A percentile compares a stretch with the other conserved stretches of the same genome.
phyloP scores from a whole-genome alignment of 2,329 filamentous ascomycete genomes.

The Paracoccidioides brasiliensis region DNA sequence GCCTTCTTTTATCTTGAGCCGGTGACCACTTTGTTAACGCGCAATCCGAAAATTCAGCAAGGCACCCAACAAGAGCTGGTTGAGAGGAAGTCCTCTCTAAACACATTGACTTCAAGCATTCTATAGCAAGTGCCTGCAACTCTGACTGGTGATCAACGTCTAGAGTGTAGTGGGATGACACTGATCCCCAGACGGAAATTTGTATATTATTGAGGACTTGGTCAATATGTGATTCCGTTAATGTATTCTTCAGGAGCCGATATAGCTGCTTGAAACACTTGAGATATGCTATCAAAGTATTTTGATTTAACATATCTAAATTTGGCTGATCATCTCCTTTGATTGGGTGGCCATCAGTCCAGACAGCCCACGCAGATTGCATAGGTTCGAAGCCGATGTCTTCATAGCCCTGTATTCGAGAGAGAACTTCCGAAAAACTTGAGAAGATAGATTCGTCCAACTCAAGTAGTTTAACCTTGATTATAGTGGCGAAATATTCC shows the following conservation, averaged over 20 bases:
- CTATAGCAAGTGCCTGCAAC: conserved; percentile 23
- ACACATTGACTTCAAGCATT: conserved; percentile 25
- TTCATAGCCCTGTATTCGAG: conserved; percentile 32
- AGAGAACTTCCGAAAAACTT: conserved; percentile 50
- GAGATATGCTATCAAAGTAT: conserved; percentile 74
- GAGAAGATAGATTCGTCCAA: conserved; percentile 60
- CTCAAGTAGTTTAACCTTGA: conserved; percentile 52
- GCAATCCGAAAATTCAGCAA: conserved; percentile 58
- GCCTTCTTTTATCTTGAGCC: conserved; percentile 36
- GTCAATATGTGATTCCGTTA: conserved; percentile 50
- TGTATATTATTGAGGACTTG: conserved; percentile 60
- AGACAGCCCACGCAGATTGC: conserved; percentile 54
- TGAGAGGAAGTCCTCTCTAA: conserved; percentile 26
- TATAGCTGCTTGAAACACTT: conserved; percentile 66
- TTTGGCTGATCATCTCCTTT: conserved; percentile 31
- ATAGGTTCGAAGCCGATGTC: conserved; percentile 37
- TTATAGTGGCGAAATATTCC: conserved; percentile 50
- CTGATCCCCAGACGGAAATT: conserved; percentile 59
- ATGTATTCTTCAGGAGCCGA: conserved; percentile 51
- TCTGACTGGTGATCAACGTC: conserved; percentile 27
- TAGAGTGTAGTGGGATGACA: conserved; percentile 26
- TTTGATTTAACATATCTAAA: conserved; percentile 54
- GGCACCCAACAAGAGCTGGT: conserved; percentile 25
- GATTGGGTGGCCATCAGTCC: conserved; percentile 52
- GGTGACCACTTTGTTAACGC: conserved; percentile 31